Conservation (phyloP, 2,329 filamentous ascomycete species). For the Alternaria longipes region DNA sequence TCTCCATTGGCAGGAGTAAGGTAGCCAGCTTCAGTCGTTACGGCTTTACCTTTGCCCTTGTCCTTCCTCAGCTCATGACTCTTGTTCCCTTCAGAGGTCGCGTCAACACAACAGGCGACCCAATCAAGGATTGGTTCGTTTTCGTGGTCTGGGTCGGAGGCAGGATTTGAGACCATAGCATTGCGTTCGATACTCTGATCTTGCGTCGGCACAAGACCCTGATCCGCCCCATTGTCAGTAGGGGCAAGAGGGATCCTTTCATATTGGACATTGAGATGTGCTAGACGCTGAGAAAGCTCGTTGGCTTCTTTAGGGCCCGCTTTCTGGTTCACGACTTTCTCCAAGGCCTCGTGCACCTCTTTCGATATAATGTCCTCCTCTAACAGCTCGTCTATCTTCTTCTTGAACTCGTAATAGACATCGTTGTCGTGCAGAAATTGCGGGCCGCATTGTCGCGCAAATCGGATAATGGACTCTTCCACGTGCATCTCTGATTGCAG, state of each 20-base stretch:
- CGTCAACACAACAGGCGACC: background rate
- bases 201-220: background rate
- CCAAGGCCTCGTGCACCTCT: slow-evolving; percentile 31
- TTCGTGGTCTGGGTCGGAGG: background rate
- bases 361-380: slow-evolving; percentile 40
- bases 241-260: background rate
- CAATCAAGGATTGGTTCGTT: background rate
- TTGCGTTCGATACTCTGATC: background rate
- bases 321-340: slow-evolving; percentile 16
- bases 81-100: background rate
- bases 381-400: slow-evolving; percentile 46
- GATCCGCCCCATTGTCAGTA: background rate
- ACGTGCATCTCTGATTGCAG: slow-evolving; percentile 45
- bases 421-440: slow-evolving; percentile 30
- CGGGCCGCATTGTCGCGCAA: slow-evolving; percentile 44
- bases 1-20: slow-evolving; percentile 25
- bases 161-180: background rate
- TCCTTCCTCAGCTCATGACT: background rate
- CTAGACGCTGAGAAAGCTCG: slow-evolving; percentile 11
- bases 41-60: slow-evolving; percentile 21
- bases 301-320: too few species aligned
- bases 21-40: slow-evolving; percentile 13
- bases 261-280: slow-evolving; percentile 6
- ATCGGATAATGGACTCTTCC: slow-evolving; percentile 53
- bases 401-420: slow-evolving; percentile 33